A percentile compares a stretch with the other conserved stretches of the same genome.
Evolutionary conservation across 2,329 filamentous ascomycete genomes (phyloP).

Genomic region (Rhynchosporium agropyri): DNA sequence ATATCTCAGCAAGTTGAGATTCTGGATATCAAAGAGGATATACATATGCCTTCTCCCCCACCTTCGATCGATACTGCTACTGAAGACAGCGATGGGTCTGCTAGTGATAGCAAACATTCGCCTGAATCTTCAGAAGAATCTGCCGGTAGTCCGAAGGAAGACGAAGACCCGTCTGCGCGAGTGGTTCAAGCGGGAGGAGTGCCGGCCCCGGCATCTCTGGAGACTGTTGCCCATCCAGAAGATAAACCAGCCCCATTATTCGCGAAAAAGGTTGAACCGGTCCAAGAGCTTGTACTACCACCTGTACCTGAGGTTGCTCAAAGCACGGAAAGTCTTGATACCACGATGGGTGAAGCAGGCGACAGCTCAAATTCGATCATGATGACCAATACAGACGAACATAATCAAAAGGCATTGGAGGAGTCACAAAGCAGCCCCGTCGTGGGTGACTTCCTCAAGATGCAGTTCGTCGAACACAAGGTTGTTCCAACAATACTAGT

Average conservation of each 20-base stretch:
- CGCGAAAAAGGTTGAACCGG: slow-evolving; percentile 45
- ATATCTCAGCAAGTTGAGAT: slow-evolving; percentile 39
- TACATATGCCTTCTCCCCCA: slow-evolving; percentile 35
- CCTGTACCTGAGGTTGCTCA: slow-evolving; percentile 33
- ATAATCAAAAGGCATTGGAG: slow-evolving; percentile 26
- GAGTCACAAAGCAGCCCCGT: slow-evolving; percentile 57
- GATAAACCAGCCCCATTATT: slow-evolving; percentile 72
- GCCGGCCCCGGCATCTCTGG: slow-evolving; percentile 26
- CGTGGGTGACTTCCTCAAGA: slow-evolving; percentile 92
- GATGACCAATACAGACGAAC: slow-evolving; percentile 38
- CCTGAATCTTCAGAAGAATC: slow-evolving; percentile 38
- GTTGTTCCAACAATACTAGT: slow-evolving; percentile 96
- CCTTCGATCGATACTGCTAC: slow-evolving; percentile 29
- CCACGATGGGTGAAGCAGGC: slow-evolving; percentile 41
- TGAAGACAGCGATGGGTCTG: slow-evolving; percentile 26
- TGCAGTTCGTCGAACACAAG: slow-evolving; percentile 91
- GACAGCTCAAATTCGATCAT: slow-evolving; percentile 39
- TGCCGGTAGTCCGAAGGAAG: slow-evolving; percentile 20
- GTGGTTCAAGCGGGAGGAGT: slow-evolving; percentile 17
- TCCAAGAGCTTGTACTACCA: slow-evolving; percentile 20
- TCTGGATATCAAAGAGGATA: slow-evolving; percentile 37
- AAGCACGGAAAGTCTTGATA: slow-evolving; percentile 37
- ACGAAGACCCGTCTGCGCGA: slow-evolving; percentile 24
- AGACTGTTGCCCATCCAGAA: slow-evolving; percentile 60
- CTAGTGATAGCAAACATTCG: slow-evolving; percentile 26